Evolutionary conservation across 2,329 filamentous ascomycete species (phyloP), one percentile per base, ranked within the genome.

Genomic region (Fusarium sp.): DNA sequence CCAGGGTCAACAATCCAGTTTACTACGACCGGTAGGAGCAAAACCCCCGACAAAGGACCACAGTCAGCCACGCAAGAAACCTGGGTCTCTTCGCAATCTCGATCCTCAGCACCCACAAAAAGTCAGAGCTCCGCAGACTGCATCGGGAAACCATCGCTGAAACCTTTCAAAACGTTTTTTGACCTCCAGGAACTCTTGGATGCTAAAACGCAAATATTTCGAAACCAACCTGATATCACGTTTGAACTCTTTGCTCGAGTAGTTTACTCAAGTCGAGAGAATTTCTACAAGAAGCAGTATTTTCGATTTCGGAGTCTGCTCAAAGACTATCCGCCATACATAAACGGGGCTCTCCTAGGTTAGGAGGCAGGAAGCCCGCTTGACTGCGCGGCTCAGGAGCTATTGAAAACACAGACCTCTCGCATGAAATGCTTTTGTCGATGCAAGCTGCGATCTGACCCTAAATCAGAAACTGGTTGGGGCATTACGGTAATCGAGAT

Each of bases 201-300:
- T 14, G 78, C 82, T 38, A 79, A 82, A 47, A 39, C 50, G 1
- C 50, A 67, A 3, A 73, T 73, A 42, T 68, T 68, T 45, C 68
- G 63, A 10, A 63, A 74, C 9, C 70, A 75, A n/a, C 72, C 75
- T 17, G 68, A 75, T 1, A 78, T 77, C 4, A 70, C 82, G 0
- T 81, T 90, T 56, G 88, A 90, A 69, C 73, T 91, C 0, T 91
- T 87, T 67, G 86, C 86, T 4, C 79, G 84, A 23, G 83, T 90
- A 2, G 77, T 77, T 2, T 79, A 79, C 47, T 89, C 88, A 0
- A 81, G 76, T 49, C 81, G 88, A 0, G 83, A 88, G 52, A 72
- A 75, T 11, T 72, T 76, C 7, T 65, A 69, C 8, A 76, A 71
- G 17, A 84, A 80, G 59, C 88, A 91, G 67, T 78, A 84, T 51